Evolutionary conservation across 2,329 filamentous ascomycete species (phyloP).

Genomic region (Diaporthe aspalathi): DNA sequence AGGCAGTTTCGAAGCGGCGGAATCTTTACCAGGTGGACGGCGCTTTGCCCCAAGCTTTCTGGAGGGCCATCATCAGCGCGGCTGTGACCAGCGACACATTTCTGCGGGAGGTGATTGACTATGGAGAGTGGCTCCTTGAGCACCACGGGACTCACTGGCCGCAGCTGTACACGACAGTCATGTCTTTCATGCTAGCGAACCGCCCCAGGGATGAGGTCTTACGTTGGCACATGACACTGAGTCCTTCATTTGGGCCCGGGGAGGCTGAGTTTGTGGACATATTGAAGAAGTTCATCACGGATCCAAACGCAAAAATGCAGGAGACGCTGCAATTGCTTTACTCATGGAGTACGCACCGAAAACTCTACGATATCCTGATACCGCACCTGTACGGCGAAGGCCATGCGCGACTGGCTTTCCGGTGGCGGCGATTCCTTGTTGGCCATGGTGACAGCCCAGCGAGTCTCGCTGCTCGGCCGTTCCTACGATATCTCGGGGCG

Average conservation of each 20-base stretch:
- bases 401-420: slow-evolving; percentile 54
- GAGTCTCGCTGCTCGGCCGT: slow-evolving; percentile 56
- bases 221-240: slow-evolving; percentile 61
- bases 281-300: slow-evolving; percentile 54
- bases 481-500: slow-evolving; percentile 59
- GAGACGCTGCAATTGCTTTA: slow-evolving; percentile 59
- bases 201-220: slow-evolving; percentile 53
- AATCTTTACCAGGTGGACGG: slow-evolving; percentile 44
- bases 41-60: slow-evolving; percentile 45
- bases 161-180: slow-evolving; percentile 59
- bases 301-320: slow-evolving; percentile 52
- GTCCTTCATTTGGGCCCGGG: slow-evolving; percentile 55
- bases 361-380: slow-evolving; percentile 64
- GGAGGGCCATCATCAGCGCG: slow-evolving; percentile 48
- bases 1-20: slow-evolving; percentile 43
- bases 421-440: slow-evolving; percentile 61
- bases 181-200: slow-evolving; percentile 56
- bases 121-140: slow-evolving; percentile 57
- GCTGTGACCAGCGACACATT: slow-evolving; percentile 49
- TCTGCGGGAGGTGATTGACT: slow-evolving; percentile 51
- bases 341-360: slow-evolving; percentile 53
- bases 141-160: slow-evolving; percentile 59
- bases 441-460: slow-evolving; percentile 55
- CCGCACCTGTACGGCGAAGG: slow-evolving; percentile 63
- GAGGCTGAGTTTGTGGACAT: slow-evolving; percentile 55